Conservation (phyloP, 2,329 filamentous ascomycete species). For the Balansia obtecta region DNA sequence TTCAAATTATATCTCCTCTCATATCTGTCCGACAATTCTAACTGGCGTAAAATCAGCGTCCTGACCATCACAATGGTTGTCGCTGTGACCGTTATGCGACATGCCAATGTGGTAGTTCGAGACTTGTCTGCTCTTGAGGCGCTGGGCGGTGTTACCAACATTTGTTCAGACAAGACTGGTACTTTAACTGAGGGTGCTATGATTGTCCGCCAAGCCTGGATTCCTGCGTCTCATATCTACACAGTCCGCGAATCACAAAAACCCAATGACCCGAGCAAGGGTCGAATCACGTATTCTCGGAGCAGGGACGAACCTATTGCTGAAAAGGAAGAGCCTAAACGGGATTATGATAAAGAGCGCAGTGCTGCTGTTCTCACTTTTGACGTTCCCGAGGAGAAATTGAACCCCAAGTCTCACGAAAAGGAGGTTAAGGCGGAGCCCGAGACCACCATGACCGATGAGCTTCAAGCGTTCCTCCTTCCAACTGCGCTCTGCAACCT, state of each 20-base stretch:
- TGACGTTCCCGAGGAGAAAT: conserved; percentile 47
- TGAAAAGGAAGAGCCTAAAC: conserved; percentile 27
- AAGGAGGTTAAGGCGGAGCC: conserved; percentile 20
- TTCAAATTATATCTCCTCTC: conserved; percentile 13
- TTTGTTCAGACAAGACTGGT: conserved; percentile 64
- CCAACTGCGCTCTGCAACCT: conserved; percentile 54
- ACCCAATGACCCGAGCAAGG: conserved; percentile 48
- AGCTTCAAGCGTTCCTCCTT: conserved; percentile 38
- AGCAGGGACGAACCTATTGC: conserved; percentile 20
- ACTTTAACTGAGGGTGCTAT: conserved; percentile 58
- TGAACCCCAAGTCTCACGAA: conserved; percentile 21
- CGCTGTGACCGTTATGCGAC: conserved; percentile 51
- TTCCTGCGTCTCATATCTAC: conserved; percentile 44
- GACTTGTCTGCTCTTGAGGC: conserved; percentile 57
- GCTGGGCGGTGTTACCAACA: conserved; percentile 58
- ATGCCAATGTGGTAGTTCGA: conserved; percentile 51
- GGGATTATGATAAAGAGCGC: conserved; percentile 47
- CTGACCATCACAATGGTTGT: conserved; percentile 60
- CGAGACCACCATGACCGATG: conserved; percentile 34
- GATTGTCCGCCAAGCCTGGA: conserved; percentile 56
- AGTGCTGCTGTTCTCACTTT: conserved; percentile 48
- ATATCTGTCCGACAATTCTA: background rate
- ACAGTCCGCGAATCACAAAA: conserved; percentile 49
- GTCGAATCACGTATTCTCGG: conserved; percentile 35
- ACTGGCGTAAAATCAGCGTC: conserved; percentile 27